These are phyloP conservation scores for Citrullus colocynthis DNA, from an alignment of 306 rosid species.

Conservation along the genomic window DNA sequence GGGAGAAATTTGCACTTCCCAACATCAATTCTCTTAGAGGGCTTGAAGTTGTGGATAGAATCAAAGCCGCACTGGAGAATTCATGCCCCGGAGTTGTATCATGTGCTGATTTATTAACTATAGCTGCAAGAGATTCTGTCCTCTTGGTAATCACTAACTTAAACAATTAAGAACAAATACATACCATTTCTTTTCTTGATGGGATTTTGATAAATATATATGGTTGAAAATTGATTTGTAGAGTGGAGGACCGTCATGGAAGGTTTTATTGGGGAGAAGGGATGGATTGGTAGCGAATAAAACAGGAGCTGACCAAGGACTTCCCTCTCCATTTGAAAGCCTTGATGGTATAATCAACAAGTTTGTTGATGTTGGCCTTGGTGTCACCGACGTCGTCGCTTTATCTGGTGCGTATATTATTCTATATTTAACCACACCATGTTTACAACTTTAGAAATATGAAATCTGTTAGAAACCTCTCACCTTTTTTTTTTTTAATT, in stretches of 20 bases:
- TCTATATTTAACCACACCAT: neutral
- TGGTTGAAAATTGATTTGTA: constrained; percentile 7
- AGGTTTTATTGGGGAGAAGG: constrained; percentile 56
- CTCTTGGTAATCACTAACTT: constrained; percentile 27
- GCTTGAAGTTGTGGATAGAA: constrained; percentile 59
- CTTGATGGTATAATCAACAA: constrained; percentile 25
- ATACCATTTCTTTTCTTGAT: no score
- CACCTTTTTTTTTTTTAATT: no score
- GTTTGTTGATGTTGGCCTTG: constrained; percentile 42
- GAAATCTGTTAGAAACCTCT: no score
- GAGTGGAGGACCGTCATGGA: constrained; percentile 83
- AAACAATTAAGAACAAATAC: no score
- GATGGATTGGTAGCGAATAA: constrained; percentile 55
- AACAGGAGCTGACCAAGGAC: constrained; percentile 25
- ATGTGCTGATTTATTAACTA: constrained; percentile 70
- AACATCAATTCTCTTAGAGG: constrained; percentile 69
- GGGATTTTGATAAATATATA: no score
- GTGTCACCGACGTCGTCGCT: constrained; percentile 46
- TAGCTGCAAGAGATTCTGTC: constrained; percentile 82
- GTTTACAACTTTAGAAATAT: neutral
- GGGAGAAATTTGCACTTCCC: constrained; percentile 54
- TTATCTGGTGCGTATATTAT: constrained; percentile 41
- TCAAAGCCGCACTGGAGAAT: constrained; percentile 69
- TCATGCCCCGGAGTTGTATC: constrained; percentile 69
- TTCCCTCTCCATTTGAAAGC: constrained; percentile 56